Base-by-base conservation (phyloP, 2,329 filamentous ascomycete genomes). In the Alternaria consortialis region DNA sequence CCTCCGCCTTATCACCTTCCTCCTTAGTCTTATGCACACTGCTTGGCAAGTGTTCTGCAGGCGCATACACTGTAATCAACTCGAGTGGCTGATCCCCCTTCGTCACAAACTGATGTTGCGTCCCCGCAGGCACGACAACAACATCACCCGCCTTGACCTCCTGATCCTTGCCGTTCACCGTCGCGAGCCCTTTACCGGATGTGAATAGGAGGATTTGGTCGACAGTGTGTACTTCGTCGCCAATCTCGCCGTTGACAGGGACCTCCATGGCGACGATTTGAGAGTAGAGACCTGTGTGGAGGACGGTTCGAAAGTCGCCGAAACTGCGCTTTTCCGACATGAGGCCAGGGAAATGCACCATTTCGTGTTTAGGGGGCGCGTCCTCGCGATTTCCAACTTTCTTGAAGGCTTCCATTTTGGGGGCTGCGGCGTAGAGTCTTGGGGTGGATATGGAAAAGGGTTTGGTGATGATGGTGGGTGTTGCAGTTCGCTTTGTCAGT, bases 201-300 rank as follows among this genome's bases (percentile, higher is more conserved):
- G 87, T 90, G 75, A 90, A 89, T 12, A 88, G 87, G 12, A 90
- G 79, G 56, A 87, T 85, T 66, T 90, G 88, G 64, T 90, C 88
- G 37, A 89, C 87, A 0, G 84, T 85, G 72, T 90, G 87, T 39
- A 77, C 87, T 77, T 90, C 87, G 53, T 90, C 87, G n/a, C 88
- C 87, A 66, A 90, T 90, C 31, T 90, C 87, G 2, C 87, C 87
- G 13, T 83, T 84, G 0, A 88, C 84, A 0, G 87, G 88, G 0
- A 90, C 82, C 43, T 87, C 87, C 87, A 90, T 90, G 0, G 87
- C 81, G 0, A 90, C 87, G 8, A 90, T 75, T 74, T 90, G 88
- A 11, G 82, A 71, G 73, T 89, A 89, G 7, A 90, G 76, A 0
- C 87, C 87, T 2, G 88, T 90, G 76, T 85, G 87, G 13, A 90